These are phyloP conservation scores for Alternaria postmessia DNA, from an alignment of 2,329 filamentous ascomycete species.

Conservation along the genomic window DNA sequence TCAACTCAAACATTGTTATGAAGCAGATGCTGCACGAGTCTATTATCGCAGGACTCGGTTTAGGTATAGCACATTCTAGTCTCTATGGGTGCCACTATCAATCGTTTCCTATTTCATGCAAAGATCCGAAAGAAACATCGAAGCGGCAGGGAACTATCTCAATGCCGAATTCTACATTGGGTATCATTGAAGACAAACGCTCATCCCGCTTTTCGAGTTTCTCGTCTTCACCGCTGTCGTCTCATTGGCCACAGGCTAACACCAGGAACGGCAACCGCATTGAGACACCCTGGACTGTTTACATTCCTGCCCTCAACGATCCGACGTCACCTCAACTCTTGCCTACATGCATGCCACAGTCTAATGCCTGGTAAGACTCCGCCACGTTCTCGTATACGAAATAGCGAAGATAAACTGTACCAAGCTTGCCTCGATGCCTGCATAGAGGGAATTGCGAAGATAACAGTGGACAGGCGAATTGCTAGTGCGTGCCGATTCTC, in stretches of 20 bases:
- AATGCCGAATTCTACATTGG: neutral
- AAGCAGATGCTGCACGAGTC: neutral
- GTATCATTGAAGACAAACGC: neutral
- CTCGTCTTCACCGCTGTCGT: neutral
- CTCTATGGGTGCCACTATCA: neutral
- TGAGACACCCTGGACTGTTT: neutral
- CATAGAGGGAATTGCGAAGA: conserved; percentile 26
- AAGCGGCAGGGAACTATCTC: neutral
- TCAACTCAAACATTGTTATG: too few relatives aligned
- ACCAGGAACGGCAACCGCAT: neutral
- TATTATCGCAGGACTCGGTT: neutral
- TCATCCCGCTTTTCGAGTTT: neutral
- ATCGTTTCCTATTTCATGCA: neutral
- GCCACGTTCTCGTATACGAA: conserved; percentile 5
- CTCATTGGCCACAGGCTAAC: neutral
- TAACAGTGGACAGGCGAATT: conserved; percentile 17
- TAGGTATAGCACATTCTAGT: neutral
- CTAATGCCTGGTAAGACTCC: conserved; percentile 19
- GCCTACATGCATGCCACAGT: neutral
- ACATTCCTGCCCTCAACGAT: neutral
- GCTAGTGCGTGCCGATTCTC: conserved; percentile 10
- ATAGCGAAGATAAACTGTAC: conserved; percentile 23
- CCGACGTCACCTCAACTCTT: neutral
- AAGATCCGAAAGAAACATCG: neutral
- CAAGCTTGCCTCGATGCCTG: conserved; percentile 24